Evolutionary conservation across 2,329 filamentous ascomycete species (phyloP).

Genomic region (Teratosphaeria nubilosa): DNA sequence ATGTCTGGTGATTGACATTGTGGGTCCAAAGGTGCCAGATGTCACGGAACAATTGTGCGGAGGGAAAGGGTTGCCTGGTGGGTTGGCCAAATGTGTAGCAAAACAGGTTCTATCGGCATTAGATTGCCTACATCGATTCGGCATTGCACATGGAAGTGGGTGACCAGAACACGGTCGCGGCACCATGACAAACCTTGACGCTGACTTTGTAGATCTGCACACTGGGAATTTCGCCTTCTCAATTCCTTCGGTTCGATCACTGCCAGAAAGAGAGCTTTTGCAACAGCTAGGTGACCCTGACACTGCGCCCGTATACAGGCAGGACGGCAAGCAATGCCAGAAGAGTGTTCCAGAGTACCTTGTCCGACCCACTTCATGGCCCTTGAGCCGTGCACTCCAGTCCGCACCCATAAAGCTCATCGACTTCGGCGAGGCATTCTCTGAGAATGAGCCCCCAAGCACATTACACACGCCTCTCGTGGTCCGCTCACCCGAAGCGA

Average conservation of each 20-base stretch:
- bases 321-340: neutral
- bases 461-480: neutral
- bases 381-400: neutral
- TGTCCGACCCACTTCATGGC: neutral
- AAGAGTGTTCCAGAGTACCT: neutral
- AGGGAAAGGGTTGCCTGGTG: neutral
- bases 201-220: neutral
- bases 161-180: no score
- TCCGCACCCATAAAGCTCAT: neutral
- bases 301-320: neutral
- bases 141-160: neutral
- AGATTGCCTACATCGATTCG: neutral
- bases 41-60: neutral
- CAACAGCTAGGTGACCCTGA: neutral
- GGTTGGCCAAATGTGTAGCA: neutral
- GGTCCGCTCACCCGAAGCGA: neutral
- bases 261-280: neutral
- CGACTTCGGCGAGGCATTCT: neutral
- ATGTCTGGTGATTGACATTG: neutral
- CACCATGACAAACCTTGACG: neutral
- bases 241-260: neutral
- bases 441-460: neutral
- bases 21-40: neutral
- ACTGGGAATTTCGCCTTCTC: neutral
- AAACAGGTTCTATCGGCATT: neutral